phyloP scores from a whole-genome alignment of 2,329 filamentous ascomycete species.

The Hypoxylon sp. region DNA sequence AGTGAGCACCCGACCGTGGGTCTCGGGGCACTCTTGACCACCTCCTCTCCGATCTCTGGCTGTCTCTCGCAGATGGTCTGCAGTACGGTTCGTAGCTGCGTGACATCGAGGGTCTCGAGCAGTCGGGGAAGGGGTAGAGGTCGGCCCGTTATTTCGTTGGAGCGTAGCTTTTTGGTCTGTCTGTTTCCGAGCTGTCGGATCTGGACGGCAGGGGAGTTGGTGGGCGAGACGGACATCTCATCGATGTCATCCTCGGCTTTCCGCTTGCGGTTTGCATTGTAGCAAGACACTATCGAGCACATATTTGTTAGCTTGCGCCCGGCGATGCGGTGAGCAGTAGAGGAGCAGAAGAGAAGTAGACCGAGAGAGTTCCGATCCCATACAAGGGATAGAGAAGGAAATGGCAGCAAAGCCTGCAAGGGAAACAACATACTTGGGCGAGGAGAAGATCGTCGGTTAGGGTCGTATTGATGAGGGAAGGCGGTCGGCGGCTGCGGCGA shows the following conservation, averaged over 20 bases:
- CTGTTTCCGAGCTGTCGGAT: constrained; percentile 69
- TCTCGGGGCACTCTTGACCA: constrained; percentile 83
- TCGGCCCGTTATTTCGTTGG: constrained; percentile 70
- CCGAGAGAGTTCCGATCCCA: constrained; percentile 2
- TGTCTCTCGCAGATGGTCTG: constrained; percentile 91
- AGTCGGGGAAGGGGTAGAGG: constrained; percentile 70
- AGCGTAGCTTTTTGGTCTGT: constrained; percentile 68
- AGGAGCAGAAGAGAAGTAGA: constrained; percentile 2
- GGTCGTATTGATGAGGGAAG: constrained; percentile 67
- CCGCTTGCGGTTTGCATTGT: constrained; percentile 71
- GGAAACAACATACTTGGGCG: constrained; percentile 59
- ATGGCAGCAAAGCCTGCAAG: constrained; percentile 6
- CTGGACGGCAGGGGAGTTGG: constrained; percentile 78
- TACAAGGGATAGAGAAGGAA: constrained; percentile 1
- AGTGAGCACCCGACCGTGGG: constrained; percentile 84
- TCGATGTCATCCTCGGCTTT: constrained; percentile 87
- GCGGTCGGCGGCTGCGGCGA: constrained; percentile 64
- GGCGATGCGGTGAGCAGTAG: not conserved
- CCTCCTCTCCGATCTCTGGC: constrained; percentile 83
- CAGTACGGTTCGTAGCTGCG: constrained; percentile 85
- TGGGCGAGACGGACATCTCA: constrained; percentile 91
- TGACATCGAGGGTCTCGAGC: constrained; percentile 90
- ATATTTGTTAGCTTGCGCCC: constrained; percentile 17
- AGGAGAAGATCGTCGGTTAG: constrained; percentile 61
- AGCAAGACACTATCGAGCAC: constrained; percentile 53